Conservation (phyloP, 2,329 filamentous ascomycete species). For the Botryosphaeria dothidea region DNA sequence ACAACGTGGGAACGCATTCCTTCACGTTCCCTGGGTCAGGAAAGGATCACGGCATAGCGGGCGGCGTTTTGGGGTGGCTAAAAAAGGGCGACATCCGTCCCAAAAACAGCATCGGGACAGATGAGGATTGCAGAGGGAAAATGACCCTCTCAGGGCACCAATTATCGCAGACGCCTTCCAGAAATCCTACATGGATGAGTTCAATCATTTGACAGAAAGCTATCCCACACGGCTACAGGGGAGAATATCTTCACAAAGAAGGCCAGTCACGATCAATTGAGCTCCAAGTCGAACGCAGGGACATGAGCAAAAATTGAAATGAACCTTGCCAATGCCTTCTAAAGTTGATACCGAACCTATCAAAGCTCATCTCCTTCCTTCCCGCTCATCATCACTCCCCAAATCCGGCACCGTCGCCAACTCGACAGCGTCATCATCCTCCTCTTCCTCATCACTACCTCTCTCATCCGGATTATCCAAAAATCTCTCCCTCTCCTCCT, state of each 20-base stretch:
- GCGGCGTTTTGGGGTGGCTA: not conserved
- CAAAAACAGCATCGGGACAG: not conserved
- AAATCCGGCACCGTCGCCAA: conserved; percentile 30
- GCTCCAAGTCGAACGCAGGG: too few species aligned
- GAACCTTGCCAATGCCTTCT: not conserved
- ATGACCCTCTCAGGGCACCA: not conserved
- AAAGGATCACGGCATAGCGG: conserved; percentile 6
- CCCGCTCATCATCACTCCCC: conserved; percentile 20
- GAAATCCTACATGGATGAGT: too few species aligned
- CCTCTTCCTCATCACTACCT: conserved; percentile 21
- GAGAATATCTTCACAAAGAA: too few species aligned
- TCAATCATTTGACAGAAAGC: too few species aligned
- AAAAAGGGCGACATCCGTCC: not conserved
- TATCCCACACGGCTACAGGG: too few species aligned
- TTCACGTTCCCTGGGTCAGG: not conserved
- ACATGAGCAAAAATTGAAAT: too few species aligned
- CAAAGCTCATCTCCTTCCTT: not conserved
- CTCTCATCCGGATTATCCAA: not conserved
- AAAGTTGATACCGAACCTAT: not conserved
- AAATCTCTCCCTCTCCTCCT: conserved; percentile 49
- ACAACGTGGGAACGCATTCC: not conserved
- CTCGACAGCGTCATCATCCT: conserved; percentile 28
- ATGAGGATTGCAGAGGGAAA: not conserved
- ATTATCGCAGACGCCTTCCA: too few species aligned
- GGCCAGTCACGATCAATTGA: too few species aligned